Evolutionary conservation across 2,329 filamentous ascomycete genomes (phyloP), one percentile per base, ranked within the genome.

Genomic region (Aspergillus neoniger): DNA sequence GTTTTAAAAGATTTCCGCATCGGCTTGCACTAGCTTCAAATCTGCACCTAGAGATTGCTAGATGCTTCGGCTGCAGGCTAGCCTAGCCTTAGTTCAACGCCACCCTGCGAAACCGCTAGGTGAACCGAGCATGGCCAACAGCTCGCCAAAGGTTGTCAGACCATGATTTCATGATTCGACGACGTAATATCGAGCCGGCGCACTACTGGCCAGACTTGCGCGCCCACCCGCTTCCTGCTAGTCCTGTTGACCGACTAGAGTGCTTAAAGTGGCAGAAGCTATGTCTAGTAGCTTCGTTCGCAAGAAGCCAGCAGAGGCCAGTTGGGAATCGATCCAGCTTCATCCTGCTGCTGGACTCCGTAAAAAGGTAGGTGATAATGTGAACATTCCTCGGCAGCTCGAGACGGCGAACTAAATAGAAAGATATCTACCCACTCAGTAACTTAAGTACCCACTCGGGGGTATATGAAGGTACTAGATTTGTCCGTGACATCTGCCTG

Each of bases 41-140:
- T 14, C 17, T 23, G 32, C 50, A 39, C 14, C 50, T 53, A 23
- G 36, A 21, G 15, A 53, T 19, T 21, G 14, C 19, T 39, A 39
- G 49, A 53, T 53, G 50, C 32, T 53, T 39, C 50, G 23, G 14
- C 52, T 55, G 52, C 52, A 55, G 52, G 15, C 52, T 55, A 54
- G 23, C 17, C 21, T 41, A 41, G 51, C 43, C 43, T 21, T 25
- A 49, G 44, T 30, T 49, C 44, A 30, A 30, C 44, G 23, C 43
- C 43, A 47, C 19, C 10, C 43, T 47, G 43, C 43, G 19, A 47
- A 47, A 47, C 43, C 43, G 43, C 44, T 49, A 49, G 44, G 23
- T 49, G 44, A 49, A 49, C 44, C 44, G 44, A 49, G 44, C 44
- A 30, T 23, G 44, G 23, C 44, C 23, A 49, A 30, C 21, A 30